phyloP scores from a whole-genome alignment of 805 yeast species.

The Candida silvicultrix region DNA sequence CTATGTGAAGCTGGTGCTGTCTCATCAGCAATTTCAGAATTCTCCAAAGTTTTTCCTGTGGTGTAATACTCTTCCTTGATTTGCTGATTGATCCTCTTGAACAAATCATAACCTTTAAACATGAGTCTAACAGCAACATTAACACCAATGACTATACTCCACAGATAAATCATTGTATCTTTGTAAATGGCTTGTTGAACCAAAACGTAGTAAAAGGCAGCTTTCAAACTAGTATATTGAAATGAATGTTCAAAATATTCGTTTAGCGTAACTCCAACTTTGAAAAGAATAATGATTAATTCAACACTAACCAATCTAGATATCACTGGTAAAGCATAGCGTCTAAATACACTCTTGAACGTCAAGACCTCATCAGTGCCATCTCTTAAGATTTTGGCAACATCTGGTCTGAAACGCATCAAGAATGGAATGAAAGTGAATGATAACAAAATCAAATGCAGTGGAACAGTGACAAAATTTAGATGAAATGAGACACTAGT shows the following conservation, averaged over 20 bases:
- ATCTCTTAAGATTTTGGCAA: not conserved
- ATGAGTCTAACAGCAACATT: slow-evolving; percentile 1
- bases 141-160: slow-evolving; percentile 17
- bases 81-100: slow-evolving; percentile 29
- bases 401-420: not conserved
- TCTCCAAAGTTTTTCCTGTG: slow-evolving; percentile 47
- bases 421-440: not conserved
- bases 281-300: slow-evolving; percentile 8
- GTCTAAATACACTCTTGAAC: not conserved
- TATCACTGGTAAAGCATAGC: not conserved
- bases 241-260: slow-evolving; percentile 14
- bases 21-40: slow-evolving; percentile 1
- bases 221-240: slow-evolving; percentile 13
- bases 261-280: slow-evolving; percentile 9
- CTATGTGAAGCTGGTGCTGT: not conserved
- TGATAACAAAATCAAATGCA: slow-evolving; percentile 2
- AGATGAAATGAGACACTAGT: not conserved
- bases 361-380: not conserved
- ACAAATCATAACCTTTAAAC: not conserved
- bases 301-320: slow-evolving; percentile 2
- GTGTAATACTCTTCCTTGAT: slow-evolving; percentile 56
- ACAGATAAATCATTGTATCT: slow-evolving; percentile 6
- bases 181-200: slow-evolving; percentile 2
- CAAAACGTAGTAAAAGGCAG: slow-evolving; percentile 9
- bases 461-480: not conserved